Percentiles rank a stretch among this genome's conserved stretches.
phyloP scores from a whole-genome alignment of 805 yeast species.

The Ascoidea rubescens region DNA sequence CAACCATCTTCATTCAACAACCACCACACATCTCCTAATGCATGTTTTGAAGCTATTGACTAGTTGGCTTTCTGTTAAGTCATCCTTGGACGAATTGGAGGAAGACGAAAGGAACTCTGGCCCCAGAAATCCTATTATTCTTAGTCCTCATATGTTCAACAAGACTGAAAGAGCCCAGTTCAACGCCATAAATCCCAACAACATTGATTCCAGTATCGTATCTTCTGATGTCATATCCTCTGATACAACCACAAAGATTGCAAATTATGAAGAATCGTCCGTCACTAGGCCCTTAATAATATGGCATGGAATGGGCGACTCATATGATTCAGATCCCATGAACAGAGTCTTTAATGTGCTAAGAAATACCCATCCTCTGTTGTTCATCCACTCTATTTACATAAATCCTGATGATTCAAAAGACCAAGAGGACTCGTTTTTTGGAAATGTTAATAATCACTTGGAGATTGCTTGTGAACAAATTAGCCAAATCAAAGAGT shows the following conservation, averaged over 20 bases:
- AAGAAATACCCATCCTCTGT: slow-evolving; percentile 30
- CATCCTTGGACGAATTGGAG: neutral
- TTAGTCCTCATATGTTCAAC: too few species aligned
- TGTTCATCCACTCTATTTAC: slow-evolving; percentile 37
- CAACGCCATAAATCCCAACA: too few species aligned
- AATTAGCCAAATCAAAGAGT: slow-evolving; percentile 28
- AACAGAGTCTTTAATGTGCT: slow-evolving; percentile 29
- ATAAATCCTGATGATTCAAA: slow-evolving; percentile 31
- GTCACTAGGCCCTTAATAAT: slow-evolving; percentile 37
- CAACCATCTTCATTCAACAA: too few species aligned
- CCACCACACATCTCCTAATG: neutral
- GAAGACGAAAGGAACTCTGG: too few species aligned
- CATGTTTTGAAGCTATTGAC: neutral
- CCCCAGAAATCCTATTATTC: too few species aligned
- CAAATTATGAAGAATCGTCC: too few species aligned
- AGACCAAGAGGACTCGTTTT: slow-evolving; percentile 41
- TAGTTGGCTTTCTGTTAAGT: neutral
- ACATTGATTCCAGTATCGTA: too few species aligned
- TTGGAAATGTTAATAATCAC: slow-evolving; percentile 48
- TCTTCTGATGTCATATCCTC: too few species aligned
- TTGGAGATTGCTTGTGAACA: slow-evolving; percentile 42
- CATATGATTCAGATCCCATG: slow-evolving; percentile 49
- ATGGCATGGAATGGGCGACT: slow-evolving; percentile 83
- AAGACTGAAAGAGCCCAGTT: too few species aligned
- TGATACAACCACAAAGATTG: too few species aligned